Evolutionary conservation across 108 stramenopile genomes (phyloP).

Genomic region (Pseudonitzschia multiseries): DNA sequence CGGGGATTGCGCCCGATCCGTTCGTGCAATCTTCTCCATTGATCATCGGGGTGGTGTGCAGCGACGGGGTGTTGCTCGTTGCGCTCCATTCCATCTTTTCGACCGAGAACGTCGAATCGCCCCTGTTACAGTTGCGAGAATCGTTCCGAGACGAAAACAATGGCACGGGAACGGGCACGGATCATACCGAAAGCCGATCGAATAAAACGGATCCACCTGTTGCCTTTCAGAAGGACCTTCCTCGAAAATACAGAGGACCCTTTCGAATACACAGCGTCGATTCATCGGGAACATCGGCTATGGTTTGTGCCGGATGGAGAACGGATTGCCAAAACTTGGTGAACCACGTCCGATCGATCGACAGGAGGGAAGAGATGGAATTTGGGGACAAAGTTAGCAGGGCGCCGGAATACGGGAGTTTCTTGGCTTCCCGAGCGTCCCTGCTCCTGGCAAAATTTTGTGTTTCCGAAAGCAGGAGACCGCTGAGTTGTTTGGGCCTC

Average conservation of each 20-base stretch:
- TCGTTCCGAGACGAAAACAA: background rate
- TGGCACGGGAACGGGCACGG: no score
- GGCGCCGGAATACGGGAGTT: constrained; percentile 45
- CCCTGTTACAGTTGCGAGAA: background rate
- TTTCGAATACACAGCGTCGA: constrained; percentile 62
- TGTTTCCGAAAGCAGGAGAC: constrained; percentile 36
- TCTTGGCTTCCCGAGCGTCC: constrained; percentile 57
- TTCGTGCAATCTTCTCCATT: constrained; percentile 62
- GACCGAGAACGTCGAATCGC: constrained; percentile 12
- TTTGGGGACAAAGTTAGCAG: constrained; percentile 30
- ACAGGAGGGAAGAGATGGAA: constrained; percentile 41
- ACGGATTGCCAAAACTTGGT: constrained; percentile 60
- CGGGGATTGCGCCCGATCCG: constrained; percentile 33
- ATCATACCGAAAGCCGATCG: background rate
- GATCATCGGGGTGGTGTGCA: constrained; percentile 63
- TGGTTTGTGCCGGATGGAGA: constrained; percentile 75
- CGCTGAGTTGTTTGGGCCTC: constrained; percentile 58
- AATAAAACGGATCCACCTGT: constrained; percentile 3
- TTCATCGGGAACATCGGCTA: constrained; percentile 42
- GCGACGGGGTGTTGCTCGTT: constrained; percentile 59
- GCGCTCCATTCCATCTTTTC: constrained; percentile 50
- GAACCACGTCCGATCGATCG: constrained; percentile 45
- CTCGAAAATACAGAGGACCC: constrained; percentile 54
- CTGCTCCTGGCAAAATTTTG: constrained; percentile 62
- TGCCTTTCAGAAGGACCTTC: constrained; percentile 35